A percentile compares a stretch with the other conserved stretches of the same genome.
Conservation (phyloP, 805 yeast species). For the Cyberlindnera bimundalis region DNA sequence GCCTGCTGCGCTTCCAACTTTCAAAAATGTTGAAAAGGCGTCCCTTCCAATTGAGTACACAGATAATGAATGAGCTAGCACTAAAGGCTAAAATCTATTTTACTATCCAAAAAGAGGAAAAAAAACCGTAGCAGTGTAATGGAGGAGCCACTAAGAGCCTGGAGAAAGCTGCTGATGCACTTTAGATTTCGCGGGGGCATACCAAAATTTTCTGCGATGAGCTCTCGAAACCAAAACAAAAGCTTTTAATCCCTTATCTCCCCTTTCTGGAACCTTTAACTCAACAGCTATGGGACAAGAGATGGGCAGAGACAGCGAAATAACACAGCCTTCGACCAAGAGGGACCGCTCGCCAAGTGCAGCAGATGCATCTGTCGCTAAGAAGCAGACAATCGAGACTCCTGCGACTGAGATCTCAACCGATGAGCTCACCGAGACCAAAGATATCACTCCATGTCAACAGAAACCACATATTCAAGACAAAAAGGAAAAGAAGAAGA, state of each 20-base stretch:
- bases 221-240: conserved; percentile 12
- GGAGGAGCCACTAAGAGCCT: conserved; percentile 10
- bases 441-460: not conserved
- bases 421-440: not conserved
- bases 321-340: not conserved
- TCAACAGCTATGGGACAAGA: conserved; percentile 5
- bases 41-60: conserved; percentile 42
- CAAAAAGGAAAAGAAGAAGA: conserved; percentile 19
- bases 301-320: not conserved
- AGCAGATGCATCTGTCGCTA: conserved; percentile 1
- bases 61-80: conserved; percentile 7
- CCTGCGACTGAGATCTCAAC: not conserved
- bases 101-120: too few species aligned
- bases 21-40: conserved; percentile 65
- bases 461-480: not conserved
- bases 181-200: conserved; percentile 1
- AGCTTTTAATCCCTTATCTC: not conserved
- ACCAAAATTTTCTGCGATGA: conserved; percentile 14
- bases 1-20: conserved; percentile 48
- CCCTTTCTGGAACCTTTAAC: not conserved
- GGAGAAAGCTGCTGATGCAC: conserved; percentile 10
- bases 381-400: conserved; percentile 8
- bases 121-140: too few species aligned
- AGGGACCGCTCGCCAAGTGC: conserved; percentile 16
- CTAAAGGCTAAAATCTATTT: not conserved